These are phyloP conservation scores for Kodamaea fukazawae DNA, from an alignment of 805 yeast genomes.

Conservation along the genomic window DNA sequence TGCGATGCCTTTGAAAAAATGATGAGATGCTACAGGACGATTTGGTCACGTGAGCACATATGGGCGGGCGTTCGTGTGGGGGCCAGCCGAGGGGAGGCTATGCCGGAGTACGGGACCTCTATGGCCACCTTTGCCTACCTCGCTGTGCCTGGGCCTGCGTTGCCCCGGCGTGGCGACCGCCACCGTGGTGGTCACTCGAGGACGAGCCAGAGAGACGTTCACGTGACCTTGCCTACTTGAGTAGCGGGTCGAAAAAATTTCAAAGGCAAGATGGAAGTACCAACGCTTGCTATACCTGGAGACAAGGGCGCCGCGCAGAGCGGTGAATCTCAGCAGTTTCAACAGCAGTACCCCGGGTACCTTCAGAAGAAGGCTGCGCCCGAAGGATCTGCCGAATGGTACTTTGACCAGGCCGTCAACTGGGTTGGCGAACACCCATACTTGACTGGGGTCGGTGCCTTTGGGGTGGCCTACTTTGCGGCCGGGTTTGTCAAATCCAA, in stretches of 20 bases:
- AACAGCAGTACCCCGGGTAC: constrained; percentile 36
- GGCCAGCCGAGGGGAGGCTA: no score
- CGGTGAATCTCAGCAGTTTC: constrained; percentile 19
- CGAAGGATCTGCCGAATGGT: constrained; percentile 54
- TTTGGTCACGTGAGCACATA: neutral
- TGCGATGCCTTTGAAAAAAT: constrained; percentile 1
- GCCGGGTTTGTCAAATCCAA: constrained; percentile 66
- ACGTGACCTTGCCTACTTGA: neutral
- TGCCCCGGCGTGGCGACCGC: no score
- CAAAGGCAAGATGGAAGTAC: constrained; percentile 42
- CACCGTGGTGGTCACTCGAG: neutral
- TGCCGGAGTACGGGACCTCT: no score
- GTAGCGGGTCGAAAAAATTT: neutral
- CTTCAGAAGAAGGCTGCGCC: constrained; percentile 40
- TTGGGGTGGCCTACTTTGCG: constrained; percentile 58
- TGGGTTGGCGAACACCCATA: constrained; percentile 77
- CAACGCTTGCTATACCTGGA: constrained; percentile 57
- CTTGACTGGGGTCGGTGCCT: constrained; percentile 65
- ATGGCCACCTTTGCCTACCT: no score
- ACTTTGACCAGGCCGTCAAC: constrained; percentile 57
- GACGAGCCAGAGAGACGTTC: neutral
- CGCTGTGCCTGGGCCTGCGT: no score
- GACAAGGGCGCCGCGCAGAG: constrained; percentile 31
- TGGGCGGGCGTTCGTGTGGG: no score
- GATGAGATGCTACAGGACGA: neutral